phyloP scores from a whole-genome alignment of 2,329 filamentous ascomycete species.

The Ophioceras dolichostomum region DNA sequence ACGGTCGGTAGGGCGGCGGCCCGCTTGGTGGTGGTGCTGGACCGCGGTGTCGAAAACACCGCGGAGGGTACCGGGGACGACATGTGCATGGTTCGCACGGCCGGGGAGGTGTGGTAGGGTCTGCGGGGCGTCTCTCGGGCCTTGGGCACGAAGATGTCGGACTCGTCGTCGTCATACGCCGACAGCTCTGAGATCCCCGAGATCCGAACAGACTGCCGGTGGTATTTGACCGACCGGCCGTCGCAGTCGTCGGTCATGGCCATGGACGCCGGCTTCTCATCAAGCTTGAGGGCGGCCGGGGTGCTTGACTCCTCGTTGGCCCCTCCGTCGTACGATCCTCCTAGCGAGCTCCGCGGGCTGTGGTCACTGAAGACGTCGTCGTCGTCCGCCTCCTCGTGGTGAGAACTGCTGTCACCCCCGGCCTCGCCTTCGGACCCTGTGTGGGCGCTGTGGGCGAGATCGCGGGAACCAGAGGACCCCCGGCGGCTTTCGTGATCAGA shows the following conservation, averaged over 20 bases:
- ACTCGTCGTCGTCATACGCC: conserved; percentile 33
- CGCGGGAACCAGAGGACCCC: conserved; percentile 10
- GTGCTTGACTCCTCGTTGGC: conserved; percentile 3
- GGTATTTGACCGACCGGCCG: conserved; percentile 13
- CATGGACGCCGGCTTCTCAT: conserved; percentile 2
- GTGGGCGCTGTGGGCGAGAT: conserved; percentile 7
- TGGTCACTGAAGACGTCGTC: conserved; percentile 48
- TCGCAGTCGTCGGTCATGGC: conserved; percentile 10
- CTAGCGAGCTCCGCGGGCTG: conserved; percentile 44
- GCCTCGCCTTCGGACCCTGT: conserved; percentile 17
- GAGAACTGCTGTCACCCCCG: conserved; percentile 33
- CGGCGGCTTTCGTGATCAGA: conserved; percentile 8
- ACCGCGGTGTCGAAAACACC: conserved; percentile 33
- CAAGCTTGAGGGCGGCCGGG: conserved; percentile 11
- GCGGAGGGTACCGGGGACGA: conserved; percentile 47
- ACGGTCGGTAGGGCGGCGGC: conserved; percentile 17
- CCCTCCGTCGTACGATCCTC: conserved; percentile 27
- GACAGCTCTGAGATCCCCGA: conserved; percentile 41
- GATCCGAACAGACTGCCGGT: conserved; percentile 26
- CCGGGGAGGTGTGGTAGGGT: conserved; percentile 57
- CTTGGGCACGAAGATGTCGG: conserved; percentile 33
- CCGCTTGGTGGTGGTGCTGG: conserved; percentile 27
- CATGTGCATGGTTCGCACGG: conserved; percentile 61
- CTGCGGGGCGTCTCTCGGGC: conserved; percentile 47
- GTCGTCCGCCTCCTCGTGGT: conserved; percentile 39